phyloP scores from a whole-genome alignment of 2,329 filamentous ascomycete species.

The Pyrenochaeta sp. region DNA sequence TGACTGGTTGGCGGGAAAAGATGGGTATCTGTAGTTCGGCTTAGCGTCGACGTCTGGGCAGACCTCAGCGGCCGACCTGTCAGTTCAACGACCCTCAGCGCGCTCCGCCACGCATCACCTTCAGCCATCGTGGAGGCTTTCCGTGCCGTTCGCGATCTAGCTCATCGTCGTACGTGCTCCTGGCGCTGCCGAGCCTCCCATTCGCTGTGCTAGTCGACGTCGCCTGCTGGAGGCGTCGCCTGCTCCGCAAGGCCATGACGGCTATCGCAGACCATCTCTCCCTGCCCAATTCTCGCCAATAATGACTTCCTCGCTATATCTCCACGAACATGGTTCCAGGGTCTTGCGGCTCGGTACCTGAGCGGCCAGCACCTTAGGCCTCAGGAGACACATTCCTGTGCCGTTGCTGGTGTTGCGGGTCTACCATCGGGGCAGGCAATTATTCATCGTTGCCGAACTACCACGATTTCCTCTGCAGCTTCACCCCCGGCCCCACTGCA shows the following conservation, averaged over 20 bases:
- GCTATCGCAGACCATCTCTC: slow-evolving; percentile 33
- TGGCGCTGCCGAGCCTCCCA: slow-evolving; percentile 30
- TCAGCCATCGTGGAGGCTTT: slow-evolving; percentile 31
- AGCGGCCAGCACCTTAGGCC: slow-evolving; percentile 32
- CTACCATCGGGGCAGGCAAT: slow-evolving; percentile 43
- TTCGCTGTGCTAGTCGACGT: slow-evolving; percentile 26
- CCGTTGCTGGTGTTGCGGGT: slow-evolving; percentile 40
- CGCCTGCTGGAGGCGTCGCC: slow-evolving; percentile 30
- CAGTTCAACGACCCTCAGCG: slow-evolving; percentile 25
- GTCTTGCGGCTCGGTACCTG: slow-evolving; percentile 44
- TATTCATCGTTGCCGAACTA: slow-evolving; percentile 38
- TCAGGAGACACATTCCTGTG: slow-evolving; percentile 42
- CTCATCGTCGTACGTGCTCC: slow-evolving; percentile 27
- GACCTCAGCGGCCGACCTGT: slow-evolving; percentile 23
- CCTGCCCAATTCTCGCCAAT: slow-evolving; percentile 43
- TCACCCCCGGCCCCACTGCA: slow-evolving; percentile 43
- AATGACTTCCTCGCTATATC: slow-evolving; percentile 43
- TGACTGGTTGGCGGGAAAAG: slow-evolving; percentile 21
- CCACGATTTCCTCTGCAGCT: slow-evolving; percentile 38
- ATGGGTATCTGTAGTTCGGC: slow-evolving; percentile 10
- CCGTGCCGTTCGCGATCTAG: slow-evolving; percentile 40
- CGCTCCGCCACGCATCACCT: slow-evolving; percentile 27
- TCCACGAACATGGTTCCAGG: slow-evolving; percentile 39
- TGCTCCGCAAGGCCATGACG: slow-evolving; percentile 30
- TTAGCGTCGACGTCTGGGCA: slow-evolving; percentile 31